These are phyloP conservation scores for Arabidopsis hybrid DNA, from an alignment of 441 rosid genomes.

Conservation along the genomic window DNA sequence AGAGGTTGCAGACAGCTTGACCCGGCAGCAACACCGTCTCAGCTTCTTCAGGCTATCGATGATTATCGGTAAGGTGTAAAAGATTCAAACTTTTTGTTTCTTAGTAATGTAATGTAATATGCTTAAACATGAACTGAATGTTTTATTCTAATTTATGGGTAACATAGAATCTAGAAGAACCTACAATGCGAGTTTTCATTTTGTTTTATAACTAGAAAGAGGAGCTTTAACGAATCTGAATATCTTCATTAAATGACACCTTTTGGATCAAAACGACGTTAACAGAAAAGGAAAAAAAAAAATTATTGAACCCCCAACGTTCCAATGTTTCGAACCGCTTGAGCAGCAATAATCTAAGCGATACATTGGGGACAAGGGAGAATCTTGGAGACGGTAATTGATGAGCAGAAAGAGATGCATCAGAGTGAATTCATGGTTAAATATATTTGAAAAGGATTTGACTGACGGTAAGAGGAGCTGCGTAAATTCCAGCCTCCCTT, in stretches of 20 bases:
- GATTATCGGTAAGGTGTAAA: constrained; percentile 35
- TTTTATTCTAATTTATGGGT: constrained; percentile 21
- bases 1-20: constrained; percentile 74
- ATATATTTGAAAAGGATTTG: too few relatives aligned
- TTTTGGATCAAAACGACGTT: too few relatives aligned
- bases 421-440: too few relatives aligned
- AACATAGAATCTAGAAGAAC: not conserved
- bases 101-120: constrained; percentile 32
- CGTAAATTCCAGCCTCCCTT: too few relatives aligned
- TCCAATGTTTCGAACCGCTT: too few relatives aligned
- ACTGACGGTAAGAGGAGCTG: too few relatives aligned
- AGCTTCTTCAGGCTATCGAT: constrained; percentile 51
- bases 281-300: too few relatives aligned
- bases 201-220: not conserved
- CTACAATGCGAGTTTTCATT: not conserved
- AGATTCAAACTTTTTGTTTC: constrained; percentile 11
- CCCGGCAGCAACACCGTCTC: constrained; percentile 65
- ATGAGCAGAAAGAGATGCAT: too few relatives aligned
- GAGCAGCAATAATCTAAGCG: too few relatives aligned
- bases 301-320: too few relatives aligned
- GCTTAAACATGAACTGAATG: not conserved
- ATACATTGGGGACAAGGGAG: too few relatives aligned
- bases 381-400: too few relatives aligned
- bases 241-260: not conserved
- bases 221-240: not conserved